Percentiles rank a stretch among this genome's conserved stretches.
Conservation (phyloP, 1,284 basidiomycete genomes). For the Sanguinoderma infundibulare region DNA sequence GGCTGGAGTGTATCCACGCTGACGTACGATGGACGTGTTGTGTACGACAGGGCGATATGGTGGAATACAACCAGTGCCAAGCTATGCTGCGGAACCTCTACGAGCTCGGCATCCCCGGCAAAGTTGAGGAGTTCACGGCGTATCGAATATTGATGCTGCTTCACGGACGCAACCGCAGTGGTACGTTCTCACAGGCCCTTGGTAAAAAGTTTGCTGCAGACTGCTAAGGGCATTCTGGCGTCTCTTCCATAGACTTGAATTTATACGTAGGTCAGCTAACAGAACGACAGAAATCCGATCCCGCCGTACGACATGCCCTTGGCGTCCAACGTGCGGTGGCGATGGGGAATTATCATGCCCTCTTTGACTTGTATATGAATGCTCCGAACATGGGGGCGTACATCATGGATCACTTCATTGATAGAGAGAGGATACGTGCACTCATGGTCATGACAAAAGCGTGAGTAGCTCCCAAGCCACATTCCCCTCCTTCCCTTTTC, state of each 20-base stretch:
- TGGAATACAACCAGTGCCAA: slow-evolving; percentile 99
- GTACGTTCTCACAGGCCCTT: slow-evolving; percentile 48
- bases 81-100: slow-evolving; percentile 90
- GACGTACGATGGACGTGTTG: slow-evolving; percentile 1
- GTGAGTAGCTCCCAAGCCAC: slow-evolving; percentile 52
- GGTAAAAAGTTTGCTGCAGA: slow-evolving; percentile 3
- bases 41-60: slow-evolving; percentile 84
- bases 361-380: slow-evolving; percentile 85
- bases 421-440: slow-evolving; percentile 88
- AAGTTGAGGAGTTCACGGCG: slow-evolving; percentile 94
- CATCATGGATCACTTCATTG: slow-evolving; percentile 99
- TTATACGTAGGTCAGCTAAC: slow-evolving; percentile 96
- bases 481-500: slow-evolving; percentile 1
- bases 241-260: slow-evolving; percentile 77
- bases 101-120: slow-evolving; percentile 89
- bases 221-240: neutral
- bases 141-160: slow-evolving; percentile 97
- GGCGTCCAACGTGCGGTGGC: slow-evolving; percentile 87
- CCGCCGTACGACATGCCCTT: slow-evolving; percentile 88
- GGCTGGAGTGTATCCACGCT: slow-evolving; percentile 11
- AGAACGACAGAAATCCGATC: slow-evolving; percentile 80
- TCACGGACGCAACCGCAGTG: slow-evolving; percentile 93
- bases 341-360: slow-evolving; percentile 92
- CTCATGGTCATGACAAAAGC: slow-evolving; percentile 91
- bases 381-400: slow-evolving; percentile 98